These are phyloP conservation scores for Aspergillus indologenus DNA, from an alignment of 495 filamentous ascomycete species.

Conservation along the genomic window DNA sequence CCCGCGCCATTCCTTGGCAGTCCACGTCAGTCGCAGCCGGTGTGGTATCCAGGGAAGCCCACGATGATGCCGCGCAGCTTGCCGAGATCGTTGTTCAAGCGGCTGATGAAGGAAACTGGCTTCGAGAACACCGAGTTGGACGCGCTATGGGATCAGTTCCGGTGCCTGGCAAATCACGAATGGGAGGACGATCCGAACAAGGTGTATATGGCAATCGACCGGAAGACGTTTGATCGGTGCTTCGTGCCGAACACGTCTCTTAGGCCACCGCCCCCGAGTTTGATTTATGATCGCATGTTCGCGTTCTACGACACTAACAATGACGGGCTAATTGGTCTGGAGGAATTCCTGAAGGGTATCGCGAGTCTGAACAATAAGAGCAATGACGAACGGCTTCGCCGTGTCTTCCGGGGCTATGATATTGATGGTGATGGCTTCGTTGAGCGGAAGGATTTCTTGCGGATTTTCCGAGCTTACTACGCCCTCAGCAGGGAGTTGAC, in stretches of 20 bases:
- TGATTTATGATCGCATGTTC: slow-evolving; percentile 95
- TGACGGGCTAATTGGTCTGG: slow-evolving; percentile 88
- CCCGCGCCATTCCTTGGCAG: slow-evolving; percentile 67
- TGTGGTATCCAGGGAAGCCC: slow-evolving; percentile 91
- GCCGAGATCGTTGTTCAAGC: slow-evolving; percentile 57
- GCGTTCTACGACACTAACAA: slow-evolving; percentile 89
- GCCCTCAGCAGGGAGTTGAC: slow-evolving; percentile 81
- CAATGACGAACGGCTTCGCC: slow-evolving; percentile 60
- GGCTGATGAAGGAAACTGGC: slow-evolving; percentile 65
- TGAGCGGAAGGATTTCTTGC: slow-evolving; percentile 82
- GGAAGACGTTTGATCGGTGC: slow-evolving; percentile 84
- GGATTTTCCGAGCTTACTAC: slow-evolving; percentile 89
- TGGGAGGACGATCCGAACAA: slow-evolving; percentile 80
- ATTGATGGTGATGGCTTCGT: slow-evolving; percentile 87
- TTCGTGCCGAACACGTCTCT: slow-evolving; percentile 79
- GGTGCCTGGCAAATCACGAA: slow-evolving; percentile 80
- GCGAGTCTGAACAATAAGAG: slow-evolving; percentile 73
- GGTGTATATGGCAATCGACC: slow-evolving; percentile 79
- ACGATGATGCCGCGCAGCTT: slow-evolving; percentile 61
- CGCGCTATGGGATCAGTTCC: slow-evolving; percentile 94
- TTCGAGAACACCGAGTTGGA: slow-evolving; percentile 84
- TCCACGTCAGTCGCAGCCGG: slow-evolving; percentile 65
- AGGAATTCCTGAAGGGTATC: slow-evolving; percentile 84
- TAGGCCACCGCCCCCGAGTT: slow-evolving; percentile 72
- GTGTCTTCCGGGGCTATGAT: slow-evolving; percentile 88